phyloP scores from a whole-genome alignment of 495 filamentous ascomycete species.

The Diplogelasinospora grovesii region DNA sequence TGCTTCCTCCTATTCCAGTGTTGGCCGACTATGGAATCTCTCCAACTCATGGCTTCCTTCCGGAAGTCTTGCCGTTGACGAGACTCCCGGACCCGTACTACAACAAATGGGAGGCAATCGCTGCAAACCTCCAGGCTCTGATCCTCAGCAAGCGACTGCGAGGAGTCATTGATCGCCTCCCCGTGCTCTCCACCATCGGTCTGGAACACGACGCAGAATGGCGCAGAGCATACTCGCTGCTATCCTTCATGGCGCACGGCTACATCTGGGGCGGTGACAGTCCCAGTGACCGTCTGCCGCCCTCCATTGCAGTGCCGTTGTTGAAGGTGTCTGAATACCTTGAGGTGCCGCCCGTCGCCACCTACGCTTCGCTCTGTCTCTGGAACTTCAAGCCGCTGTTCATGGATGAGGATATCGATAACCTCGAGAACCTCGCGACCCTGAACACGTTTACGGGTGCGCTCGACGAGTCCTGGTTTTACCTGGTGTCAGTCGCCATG shows the following conservation, averaged over 20 bases:
- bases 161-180: slow-evolving; percentile 66
- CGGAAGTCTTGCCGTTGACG: slow-evolving; percentile 70
- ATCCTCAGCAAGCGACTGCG: slow-evolving; percentile 77
- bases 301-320: slow-evolving; percentile 76
- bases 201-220: slow-evolving; percentile 81
- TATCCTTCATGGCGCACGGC: slow-evolving; percentile 82
- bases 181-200: slow-evolving; percentile 71
- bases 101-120: slow-evolving; percentile 81
- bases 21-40: slow-evolving; percentile 85
- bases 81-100: slow-evolving; percentile 83
- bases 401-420: slow-evolving; percentile 67
- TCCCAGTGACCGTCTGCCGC: slow-evolving; percentile 76
- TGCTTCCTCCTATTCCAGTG: slow-evolving; percentile 78
- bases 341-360: slow-evolving; percentile 88
- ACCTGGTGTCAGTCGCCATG: slow-evolving; percentile 88
- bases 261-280: slow-evolving; percentile 92
- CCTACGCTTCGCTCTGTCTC: slow-evolving; percentile 82
- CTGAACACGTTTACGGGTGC: slow-evolving; percentile 91
- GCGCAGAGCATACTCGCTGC: slow-evolving; percentile 81
- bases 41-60: slow-evolving; percentile 79
- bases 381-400: slow-evolving; percentile 97
- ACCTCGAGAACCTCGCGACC: slow-evolving; percentile 76
- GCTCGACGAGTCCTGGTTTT: slow-evolving; percentile 97
- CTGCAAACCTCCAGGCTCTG: slow-evolving; percentile 77
- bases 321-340: slow-evolving; percentile 71